Base-by-base conservation (phyloP, 2,329 filamentous ascomycete genomes). In the Arthrobotrys megalospora region DNA sequence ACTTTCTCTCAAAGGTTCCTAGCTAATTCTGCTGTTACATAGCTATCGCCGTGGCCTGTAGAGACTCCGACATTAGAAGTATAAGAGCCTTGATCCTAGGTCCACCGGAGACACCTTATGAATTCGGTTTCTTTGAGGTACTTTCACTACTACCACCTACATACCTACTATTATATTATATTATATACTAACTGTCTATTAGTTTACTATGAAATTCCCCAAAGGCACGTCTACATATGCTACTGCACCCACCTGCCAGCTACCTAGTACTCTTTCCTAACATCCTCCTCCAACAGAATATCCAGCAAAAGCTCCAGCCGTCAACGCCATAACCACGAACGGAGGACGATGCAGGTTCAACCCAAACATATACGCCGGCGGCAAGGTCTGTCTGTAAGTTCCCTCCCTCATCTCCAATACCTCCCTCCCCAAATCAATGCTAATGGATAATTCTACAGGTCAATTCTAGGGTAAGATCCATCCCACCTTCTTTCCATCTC, bases 101-200 rank as follows among this genome's bases (percentile, higher is more conserved):
- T 0, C 95, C 96, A 24, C 93, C 95, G 80, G 94, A 96, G 81
- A 97, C 94, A 0, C 94, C 95, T 0, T 99, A 99, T 84, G 94
- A 97, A 84, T 97, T 96, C 83, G 96, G 96, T 2, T 97, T 97
- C 85, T 98, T 97, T 83, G 94, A 98, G 88, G 94, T 96, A 21
- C n/a, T n/a, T n/a, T 21, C 45, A 4, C 45, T 24, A 2, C 45
- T 84, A 76, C 87, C 68, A n/a, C 55, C 34, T 24, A 12, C 36
- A 58, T n/a, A n/a, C n/a, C 58, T 34, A 19, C 52, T 52, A 79
- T 47, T 32, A 50, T 28, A 53, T 24, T n/a, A 71, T 21, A 16
- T 48, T 45, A n/a, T 69, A 38, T 66, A 52, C 62, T 76, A 53
- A 78, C 45, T 28, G 3, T 34, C 19, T 1, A 45, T 12, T 75